These are phyloP conservation scores for Sophora flavescens DNA, from an alignment of 306 rosid species.

Conservation along the genomic window DNA sequence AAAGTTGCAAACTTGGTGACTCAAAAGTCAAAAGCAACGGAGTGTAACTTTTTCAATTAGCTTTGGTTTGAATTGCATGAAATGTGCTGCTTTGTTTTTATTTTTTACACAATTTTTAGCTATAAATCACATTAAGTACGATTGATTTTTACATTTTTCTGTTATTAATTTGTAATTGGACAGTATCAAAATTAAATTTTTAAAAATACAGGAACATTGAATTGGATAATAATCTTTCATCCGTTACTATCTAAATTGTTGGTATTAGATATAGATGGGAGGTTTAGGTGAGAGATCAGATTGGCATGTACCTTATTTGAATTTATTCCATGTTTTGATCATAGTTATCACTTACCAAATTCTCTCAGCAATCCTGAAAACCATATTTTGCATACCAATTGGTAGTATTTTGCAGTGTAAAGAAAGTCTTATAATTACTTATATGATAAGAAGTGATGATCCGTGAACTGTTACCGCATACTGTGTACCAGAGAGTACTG, in stretches of 20 bases:
- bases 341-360: not conserved
- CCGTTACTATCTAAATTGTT: too few species aligned
- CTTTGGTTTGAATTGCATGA: not conserved
- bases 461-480: too few species aligned
- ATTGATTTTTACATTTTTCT: not conserved
- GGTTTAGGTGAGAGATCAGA: constrained; percentile 6
- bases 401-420: not conserved
- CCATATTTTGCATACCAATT: not conserved
- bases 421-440: not conserved
- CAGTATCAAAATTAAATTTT: too few species aligned
- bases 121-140: not conserved
- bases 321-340: constrained; percentile 24
- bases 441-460: not conserved
- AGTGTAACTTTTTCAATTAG: not conserved
- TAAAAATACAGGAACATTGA: too few species aligned
- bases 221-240: too few species aligned
- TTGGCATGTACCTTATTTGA: constrained; percentile 9
- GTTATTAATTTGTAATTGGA: too few species aligned
- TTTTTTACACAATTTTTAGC: not conserved
- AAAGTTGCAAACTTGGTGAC: constrained; percentile 12
- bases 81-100: not conserved
- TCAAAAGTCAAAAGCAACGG: constrained; percentile 7
- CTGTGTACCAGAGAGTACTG: too few species aligned
- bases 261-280: not conserved
- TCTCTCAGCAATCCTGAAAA: not conserved